A percentile compares a stretch with the other conserved stretches of the same genome.
phyloP scores from a whole-genome alignment of 495 filamentous ascomycete species.

The Penicillium cataractarum region DNA sequence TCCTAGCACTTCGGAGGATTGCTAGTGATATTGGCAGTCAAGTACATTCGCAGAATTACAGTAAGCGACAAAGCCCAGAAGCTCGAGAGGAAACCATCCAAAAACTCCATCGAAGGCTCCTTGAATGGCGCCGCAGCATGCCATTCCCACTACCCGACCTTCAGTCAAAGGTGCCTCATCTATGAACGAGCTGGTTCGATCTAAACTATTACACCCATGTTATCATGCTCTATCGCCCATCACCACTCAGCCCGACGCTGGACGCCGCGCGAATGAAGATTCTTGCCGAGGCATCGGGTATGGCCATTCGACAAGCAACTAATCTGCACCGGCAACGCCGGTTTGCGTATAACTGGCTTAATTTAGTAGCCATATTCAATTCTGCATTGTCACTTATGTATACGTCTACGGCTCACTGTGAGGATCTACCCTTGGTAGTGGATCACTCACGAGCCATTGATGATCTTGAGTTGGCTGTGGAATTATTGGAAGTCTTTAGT shows the following conservation, averaged over 20 bases:
- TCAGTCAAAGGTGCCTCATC: conserved; percentile 40
- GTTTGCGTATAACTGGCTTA: conserved; percentile 48
- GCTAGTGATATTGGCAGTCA: conserved; percentile 39
- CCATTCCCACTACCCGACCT: conserved; percentile 45
- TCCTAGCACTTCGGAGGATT: conserved; percentile 38
- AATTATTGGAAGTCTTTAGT: conserved; percentile 37
- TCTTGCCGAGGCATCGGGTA: conserved; percentile 37
- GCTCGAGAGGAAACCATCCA: conserved; percentile 32
- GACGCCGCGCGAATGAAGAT: conserved; percentile 32
- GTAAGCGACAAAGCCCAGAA: conserved; percentile 16
- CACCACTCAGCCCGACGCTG: conserved; percentile 35
- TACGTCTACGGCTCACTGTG: conserved; percentile 35
- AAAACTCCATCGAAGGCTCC: conserved; percentile 35
- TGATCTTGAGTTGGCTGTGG: conserved; percentile 37
- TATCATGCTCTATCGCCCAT: conserved; percentile 43
- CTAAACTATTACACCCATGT: conserved; percentile 46
- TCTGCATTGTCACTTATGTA: conserved; percentile 44
- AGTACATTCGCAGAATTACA: conserved; percentile 28
- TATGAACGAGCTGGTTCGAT: conserved; percentile 45
- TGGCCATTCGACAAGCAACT: conserved; percentile 42
- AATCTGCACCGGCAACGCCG: conserved; percentile 39
- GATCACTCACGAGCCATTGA: conserved; percentile 31
- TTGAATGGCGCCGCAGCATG: conserved; percentile 46
- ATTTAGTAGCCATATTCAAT: conserved; percentile 41
- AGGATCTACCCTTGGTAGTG: conserved; percentile 25